phyloP scores from a whole-genome alignment of 257 asterid species.

The Paraleonurus japonicus region DNA sequence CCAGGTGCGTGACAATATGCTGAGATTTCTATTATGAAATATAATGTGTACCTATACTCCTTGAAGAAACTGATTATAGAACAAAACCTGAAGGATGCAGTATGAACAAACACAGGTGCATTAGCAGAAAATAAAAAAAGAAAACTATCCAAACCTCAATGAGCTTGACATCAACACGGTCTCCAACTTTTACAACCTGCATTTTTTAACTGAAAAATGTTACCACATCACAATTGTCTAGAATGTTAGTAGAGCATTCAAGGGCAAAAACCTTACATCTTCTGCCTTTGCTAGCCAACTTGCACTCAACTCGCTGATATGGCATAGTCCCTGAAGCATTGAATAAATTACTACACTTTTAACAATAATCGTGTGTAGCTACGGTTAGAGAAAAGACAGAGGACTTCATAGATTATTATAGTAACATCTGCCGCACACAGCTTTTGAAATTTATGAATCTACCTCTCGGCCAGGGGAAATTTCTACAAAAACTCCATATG shows the following conservation, averaged over 20 bases:
- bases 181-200: constrained; percentile 93
- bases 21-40: background rate
- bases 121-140: constrained; percentile 14
- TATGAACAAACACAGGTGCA: constrained; percentile 5
- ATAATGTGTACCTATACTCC: background rate
- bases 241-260: constrained; percentile 7
- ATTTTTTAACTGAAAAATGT: constrained; percentile 25
- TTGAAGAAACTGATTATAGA: background rate
- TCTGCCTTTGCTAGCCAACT: constrained; percentile 92
- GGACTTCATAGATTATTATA: constrained; percentile 1
- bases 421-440: constrained; percentile 15
- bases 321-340: constrained; percentile 80
- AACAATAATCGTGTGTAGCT: background rate
- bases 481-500: constrained; percentile 92
- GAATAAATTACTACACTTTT: background rate
- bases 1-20: background rate
- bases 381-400: background rate
- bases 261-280: constrained; percentile 60
- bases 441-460: constrained; percentile 14
- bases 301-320: constrained; percentile 89
- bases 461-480: constrained; percentile 98
- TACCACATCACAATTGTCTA: constrained; percentile 18
- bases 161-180: constrained; percentile 88
- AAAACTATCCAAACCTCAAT: constrained; percentile 65
- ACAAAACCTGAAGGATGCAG: background rate